Evolutionary conservation across 768 basidiomycete genomes (phyloP).

Genomic region (Phlegmacium glaucopus): DNA sequence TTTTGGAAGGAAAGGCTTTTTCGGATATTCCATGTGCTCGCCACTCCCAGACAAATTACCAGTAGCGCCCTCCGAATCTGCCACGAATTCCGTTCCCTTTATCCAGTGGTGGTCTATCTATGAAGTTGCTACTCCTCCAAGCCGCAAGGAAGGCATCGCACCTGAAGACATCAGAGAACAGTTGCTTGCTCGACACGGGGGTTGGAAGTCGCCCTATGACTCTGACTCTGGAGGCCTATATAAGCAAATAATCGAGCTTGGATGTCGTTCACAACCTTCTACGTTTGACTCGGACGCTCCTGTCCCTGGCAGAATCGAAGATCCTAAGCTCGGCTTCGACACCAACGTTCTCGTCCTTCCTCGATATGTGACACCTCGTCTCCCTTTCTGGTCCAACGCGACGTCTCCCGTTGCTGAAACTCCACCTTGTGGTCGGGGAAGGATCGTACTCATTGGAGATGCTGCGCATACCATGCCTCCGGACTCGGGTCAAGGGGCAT

Average conservation of each 20-base stretch:
- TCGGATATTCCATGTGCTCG: slow-evolving; percentile 30
- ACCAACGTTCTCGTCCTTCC: slow-evolving; percentile 30
- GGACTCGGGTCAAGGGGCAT: slow-evolving; percentile 38
- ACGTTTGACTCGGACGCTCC: not conserved
- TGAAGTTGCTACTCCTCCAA: slow-evolving; percentile 25
- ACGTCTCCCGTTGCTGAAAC: slow-evolving; percentile 9
- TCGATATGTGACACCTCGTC: slow-evolving; percentile 30
- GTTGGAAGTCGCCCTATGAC: slow-evolving; percentile 35
- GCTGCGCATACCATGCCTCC: slow-evolving; percentile 44
- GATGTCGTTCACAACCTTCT: slow-evolving; percentile 2
- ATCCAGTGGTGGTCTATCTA: slow-evolving; percentile 43
- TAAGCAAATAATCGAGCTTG: slow-evolving; percentile 24
- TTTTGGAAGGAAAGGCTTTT: slow-evolving; percentile 36
- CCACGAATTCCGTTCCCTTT: slow-evolving; percentile 4
- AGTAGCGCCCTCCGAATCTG: not conserved
- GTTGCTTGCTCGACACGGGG: slow-evolving; percentile 27
- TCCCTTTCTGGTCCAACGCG: slow-evolving; percentile 32
- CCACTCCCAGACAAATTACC: slow-evolving; percentile 6
- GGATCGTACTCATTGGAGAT: slow-evolving; percentile 36
- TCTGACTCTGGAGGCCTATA: slow-evolving; percentile 18
- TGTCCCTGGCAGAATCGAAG: too few relatives aligned
- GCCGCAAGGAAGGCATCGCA: slow-evolving; percentile 18
- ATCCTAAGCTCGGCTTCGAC: slow-evolving; percentile 2
- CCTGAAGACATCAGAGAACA: slow-evolving; percentile 16
- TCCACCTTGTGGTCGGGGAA: slow-evolving; percentile 20